Base-by-base conservation (phyloP, 352 stramenopile species). In the Globisporangium alternatum region DNA sequence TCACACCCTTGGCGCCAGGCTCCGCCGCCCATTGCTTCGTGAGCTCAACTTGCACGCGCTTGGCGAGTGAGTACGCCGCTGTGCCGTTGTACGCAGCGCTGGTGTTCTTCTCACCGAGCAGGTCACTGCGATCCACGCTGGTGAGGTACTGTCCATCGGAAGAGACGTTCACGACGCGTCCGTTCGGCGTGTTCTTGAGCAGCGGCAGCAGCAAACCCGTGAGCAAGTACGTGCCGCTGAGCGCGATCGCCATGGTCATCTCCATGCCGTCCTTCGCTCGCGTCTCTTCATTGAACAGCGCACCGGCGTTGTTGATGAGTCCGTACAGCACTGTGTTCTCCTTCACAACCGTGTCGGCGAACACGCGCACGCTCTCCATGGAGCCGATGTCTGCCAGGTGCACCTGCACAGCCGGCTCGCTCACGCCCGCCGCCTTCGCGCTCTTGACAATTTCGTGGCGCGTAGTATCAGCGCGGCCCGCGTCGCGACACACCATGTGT, bases 271-370 rank as follows among this genome's bases (percentile, higher is more conserved):
- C 62, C 17, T 64, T 44, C 15, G 70, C 72, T 28, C 72, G 68
- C 9, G 56, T 62, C 39, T 80, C 73, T 15, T 80, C 64, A 15
- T 78, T 72, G 31, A 80, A 70, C 9, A 86, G 61, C 55, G 69
- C 67, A 39, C 77, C 77, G 21, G 75, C 75, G 63, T 86, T 86
- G 70, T 86, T 86, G 52, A 86, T 72, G 1, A 86, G 64, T 5
- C 66, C 75, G 21, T 82, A 67, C 4, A 86, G 57, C 19, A 66
- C 65, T 1, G 15, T 17, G 30, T 80, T 41, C 22, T 71, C 51
- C 25, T 62, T 45, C 2, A 39, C 35, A 33, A 83, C 78, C 35
- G 60, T 58, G 9, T 70, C 65, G 1, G 65, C 75, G 51, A 86
- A 74, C 43, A 51, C 62, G 28, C 72, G 66, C n/a, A 86, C 70